Percentiles rank a stretch among this genome's conserved stretches.
Evolutionary conservation across 2,329 filamentous ascomycete genomes (phyloP).

Genomic region (Penicillium griseofulvum): DNA sequence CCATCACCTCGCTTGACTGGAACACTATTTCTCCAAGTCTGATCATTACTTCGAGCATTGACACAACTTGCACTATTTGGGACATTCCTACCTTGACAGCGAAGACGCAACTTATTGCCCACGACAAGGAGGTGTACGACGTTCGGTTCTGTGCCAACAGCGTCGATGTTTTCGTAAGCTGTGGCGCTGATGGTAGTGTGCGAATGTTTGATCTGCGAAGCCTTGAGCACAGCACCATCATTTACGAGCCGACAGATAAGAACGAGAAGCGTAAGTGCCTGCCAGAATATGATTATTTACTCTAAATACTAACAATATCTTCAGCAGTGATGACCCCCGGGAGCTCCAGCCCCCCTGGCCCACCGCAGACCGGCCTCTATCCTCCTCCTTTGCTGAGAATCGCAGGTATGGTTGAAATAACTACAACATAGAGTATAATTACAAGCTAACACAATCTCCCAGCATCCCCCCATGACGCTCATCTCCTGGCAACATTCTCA

Average conservation of each 20-base stretch:
- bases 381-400: slow-evolving; percentile 56
- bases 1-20: slow-evolving; percentile 95
- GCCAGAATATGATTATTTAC: neutral
- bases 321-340: slow-evolving; percentile 48
- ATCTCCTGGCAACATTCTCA: slow-evolving; percentile 95
- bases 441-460: slow-evolving; percentile 10
- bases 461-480: slow-evolving; percentile 91
- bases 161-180: slow-evolving; percentile 98
- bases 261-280: slow-evolving; percentile 59
- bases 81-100: slow-evolving; percentile 96
- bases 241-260: slow-evolving; percentile 95
- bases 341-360: slow-evolving; percentile 68
- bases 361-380: slow-evolving; percentile 54
- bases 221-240: slow-evolving; percentile 96
- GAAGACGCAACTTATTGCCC: slow-evolving; percentile 96
- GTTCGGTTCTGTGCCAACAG: slow-evolving; percentile 97
- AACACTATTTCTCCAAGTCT: slow-evolving; percentile 94
- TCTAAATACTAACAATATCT: slow-evolving; percentile 8
- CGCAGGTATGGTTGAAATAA: slow-evolving; percentile 35
- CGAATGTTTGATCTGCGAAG: slow-evolving; percentile 98
- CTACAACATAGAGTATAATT: neutral
- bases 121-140: slow-evolving; percentile 98
- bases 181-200: slow-evolving; percentile 94
- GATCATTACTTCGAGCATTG: slow-evolving; percentile 98
- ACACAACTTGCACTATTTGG: slow-evolving; percentile 99